Base-by-base conservation (phyloP, 2,329 filamentous ascomycete species). In the Zelopaecilomyces penicillatus region DNA sequence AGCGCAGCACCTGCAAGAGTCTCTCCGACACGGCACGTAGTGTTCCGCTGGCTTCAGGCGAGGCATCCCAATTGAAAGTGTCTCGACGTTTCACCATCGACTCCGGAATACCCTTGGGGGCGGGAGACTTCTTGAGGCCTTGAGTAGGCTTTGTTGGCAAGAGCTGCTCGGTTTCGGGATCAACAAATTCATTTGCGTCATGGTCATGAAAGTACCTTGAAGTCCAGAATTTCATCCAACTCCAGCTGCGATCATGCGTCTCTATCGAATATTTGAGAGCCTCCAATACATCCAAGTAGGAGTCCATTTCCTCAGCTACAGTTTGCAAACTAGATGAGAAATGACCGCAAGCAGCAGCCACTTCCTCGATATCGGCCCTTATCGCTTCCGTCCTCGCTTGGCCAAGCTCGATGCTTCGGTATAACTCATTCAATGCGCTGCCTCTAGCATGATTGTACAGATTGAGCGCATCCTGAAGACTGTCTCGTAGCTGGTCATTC, bases 291-390 rank as follows among this genome's bases (percentile, higher is more conserved):
- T 87, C 80, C 37, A 98, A 65, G 54, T 95, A 93, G 9, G 77
- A 78, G 52, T 87, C 80, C 68, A 95, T 85, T 58, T 96, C 89
- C 59, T 95, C 87, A 0, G 88, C 90, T 58, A 97, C 91, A 53
- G 93, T 86, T 50, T 93, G 79, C 28, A 98, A 71, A 37, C 86
- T 94, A 61, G 93, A 96, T 59, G 87, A 91, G 60, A 97, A 98
- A 64, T 97, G 90, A 0, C 93, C 91, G 58, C 93, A 98, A 45
- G 90, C 94, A n/a, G 93, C 91, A 35, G 91, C 90, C 8, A 97
- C 90, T 64, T 98, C 93, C 62, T 98, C 93, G 46, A 95, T 89
- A 62, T 97, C 93, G 3, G 91, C 93, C 58, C 94, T 84, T 6
- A 91, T 76, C 50, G 85, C 84, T 42, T 87, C 75, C 0, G 84